Evolutionary conservation across 1,139 yeast species (phyloP).

Genomic region (Diutina neorugosa): DNA sequence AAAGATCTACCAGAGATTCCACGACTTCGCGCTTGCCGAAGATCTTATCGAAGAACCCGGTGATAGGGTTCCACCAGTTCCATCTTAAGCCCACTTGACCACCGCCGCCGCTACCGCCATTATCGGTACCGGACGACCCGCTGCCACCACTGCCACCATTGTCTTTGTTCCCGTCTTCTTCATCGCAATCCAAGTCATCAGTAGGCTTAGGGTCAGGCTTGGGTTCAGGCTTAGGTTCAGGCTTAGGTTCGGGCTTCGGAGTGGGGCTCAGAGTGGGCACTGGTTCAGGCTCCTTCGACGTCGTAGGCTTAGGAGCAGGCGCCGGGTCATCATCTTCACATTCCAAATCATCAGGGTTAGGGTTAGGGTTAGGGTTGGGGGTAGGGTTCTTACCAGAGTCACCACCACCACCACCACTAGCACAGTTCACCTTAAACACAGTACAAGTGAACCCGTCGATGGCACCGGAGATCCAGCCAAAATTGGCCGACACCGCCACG

Average conservation of each 20-base stretch:
- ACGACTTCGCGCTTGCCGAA: not conserved
- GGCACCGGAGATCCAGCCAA: not conserved
- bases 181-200: not conserved
- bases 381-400: not conserved
- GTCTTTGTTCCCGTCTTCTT: not conserved
- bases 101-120: not conserved
- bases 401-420: not conserved
- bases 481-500: not conserved
- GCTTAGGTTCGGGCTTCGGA: not conserved
- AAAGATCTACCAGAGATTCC: not conserved
- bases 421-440: not conserved
- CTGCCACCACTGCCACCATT: no score
- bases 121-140: not conserved
- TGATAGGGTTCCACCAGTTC: not conserved
- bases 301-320: not conserved
- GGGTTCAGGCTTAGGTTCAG: not conserved
- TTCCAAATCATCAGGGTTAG: not conserved
- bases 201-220: not conserved
- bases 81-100: not conserved
- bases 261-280: no score
- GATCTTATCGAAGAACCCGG: not conserved
- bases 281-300: not conserved
- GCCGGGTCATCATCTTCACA: not conserved
- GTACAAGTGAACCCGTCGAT: not conserved
- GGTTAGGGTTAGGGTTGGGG: not conserved